phyloP scores from a whole-genome alignment of 768 basidiomycete species.

The Mycena haematopus region DNA sequence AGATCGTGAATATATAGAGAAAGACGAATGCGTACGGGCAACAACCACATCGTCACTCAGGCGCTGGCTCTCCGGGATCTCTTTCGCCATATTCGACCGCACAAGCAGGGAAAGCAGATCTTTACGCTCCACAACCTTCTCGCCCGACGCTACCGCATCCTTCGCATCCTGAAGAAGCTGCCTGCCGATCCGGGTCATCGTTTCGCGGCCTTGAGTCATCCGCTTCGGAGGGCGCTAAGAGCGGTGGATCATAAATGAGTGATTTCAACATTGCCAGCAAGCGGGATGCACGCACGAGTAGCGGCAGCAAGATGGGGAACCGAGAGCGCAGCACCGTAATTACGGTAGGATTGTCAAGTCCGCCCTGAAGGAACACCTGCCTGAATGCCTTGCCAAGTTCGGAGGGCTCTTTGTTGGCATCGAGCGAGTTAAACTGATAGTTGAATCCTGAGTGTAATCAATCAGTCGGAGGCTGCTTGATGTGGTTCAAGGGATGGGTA shows the following conservation, averaged over 20 bases:
- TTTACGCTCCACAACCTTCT: conserved; percentile 35
- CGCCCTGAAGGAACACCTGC: not conserved
- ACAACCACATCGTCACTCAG: conserved; percentile 56
- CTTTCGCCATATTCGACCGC: conserved; percentile 55
- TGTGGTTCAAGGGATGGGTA: not conserved
- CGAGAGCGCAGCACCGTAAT: not conserved
- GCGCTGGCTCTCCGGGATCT: conserved; percentile 48
- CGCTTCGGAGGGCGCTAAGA: not conserved
- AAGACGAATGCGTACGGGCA: conserved; percentile 31
- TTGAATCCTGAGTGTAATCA: conserved; percentile 7
- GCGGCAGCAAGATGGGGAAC: not conserved
- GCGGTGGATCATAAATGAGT: not conserved
- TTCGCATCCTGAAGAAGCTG: conserved; percentile 49
- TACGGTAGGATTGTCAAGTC: not conserved
- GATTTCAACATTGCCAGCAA: not conserved
- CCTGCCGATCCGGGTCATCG: conserved; percentile 44
- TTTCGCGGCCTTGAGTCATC: conserved; percentile 29
- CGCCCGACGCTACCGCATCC: conserved; percentile 7
- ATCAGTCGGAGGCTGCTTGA: not conserved
- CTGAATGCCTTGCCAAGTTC: conserved; percentile 9
- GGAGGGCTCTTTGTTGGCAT: not conserved
- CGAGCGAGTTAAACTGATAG: conserved; percentile 11
- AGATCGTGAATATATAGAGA: too few species aligned
- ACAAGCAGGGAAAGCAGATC: conserved; percentile 57
- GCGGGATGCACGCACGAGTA: not conserved